Base-by-base conservation (phyloP, 306 rosid species). In the Potentilla sterilis region DNA sequence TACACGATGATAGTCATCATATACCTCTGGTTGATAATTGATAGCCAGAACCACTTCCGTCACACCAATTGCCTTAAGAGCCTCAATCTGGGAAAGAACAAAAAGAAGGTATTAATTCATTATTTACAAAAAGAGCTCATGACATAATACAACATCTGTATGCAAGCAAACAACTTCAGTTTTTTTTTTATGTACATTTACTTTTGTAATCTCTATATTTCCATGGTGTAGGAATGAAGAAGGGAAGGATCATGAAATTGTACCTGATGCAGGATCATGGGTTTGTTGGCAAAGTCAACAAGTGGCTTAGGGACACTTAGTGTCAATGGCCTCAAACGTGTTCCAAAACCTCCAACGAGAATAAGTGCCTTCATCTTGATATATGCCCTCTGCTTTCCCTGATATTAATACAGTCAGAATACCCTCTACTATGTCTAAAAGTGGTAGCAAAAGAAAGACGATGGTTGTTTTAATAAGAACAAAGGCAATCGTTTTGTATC, bases 251-350 rank as follows among this genome's bases (percentile, higher is more conserved):
- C 52, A 40, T 32, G 54, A 73, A 82, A 46, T 70, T 76, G 49
- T 83, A 96, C 99, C 99, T 96, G 99, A 76, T 96, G 99, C 85
- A 96, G 86, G 86, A 96, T 96, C 99, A 96, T 96, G 70, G 99
- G 99, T 78, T 96, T 96, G 84, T 96, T 96, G 58, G 97, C 99
- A 77, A 96, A 96, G 83, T 96, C 99, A 84, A 96, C 99, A 81
- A 96, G 99, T 66, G 99, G 99, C 91, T 96, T 96, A 35, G 99
- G 99, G 69, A 96, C 35, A 83, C 98, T 96, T 72, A 96, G 98
- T 76, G 99, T 96, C 92, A 96, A 81, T 79, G 99, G 99, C 94
- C 99, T 93, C 94, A 96, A 69, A 77, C 99, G 92, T 62, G 99
- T 96, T 79, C 99, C 99, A 77, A 96, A 96, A 51, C 99, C 99